Base-by-base conservation (phyloP, 2,329 filamentous ascomycete species). In the Lecanicillium sp. region DNA sequence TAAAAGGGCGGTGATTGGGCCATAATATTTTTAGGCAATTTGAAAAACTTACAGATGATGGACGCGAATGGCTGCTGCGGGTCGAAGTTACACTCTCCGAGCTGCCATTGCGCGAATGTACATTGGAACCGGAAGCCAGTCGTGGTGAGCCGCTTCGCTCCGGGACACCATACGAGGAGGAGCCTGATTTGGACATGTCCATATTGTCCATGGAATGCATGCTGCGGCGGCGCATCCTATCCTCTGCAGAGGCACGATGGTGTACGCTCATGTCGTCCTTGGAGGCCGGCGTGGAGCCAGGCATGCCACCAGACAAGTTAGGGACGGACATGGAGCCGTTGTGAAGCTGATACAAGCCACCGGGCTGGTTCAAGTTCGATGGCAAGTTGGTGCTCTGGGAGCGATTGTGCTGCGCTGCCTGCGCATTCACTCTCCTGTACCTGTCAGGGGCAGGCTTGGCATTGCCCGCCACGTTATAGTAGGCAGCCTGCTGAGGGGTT, bases 191-290 rank as follows among this genome's bases (percentile, higher is more conserved):
- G 3, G 27, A 8, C 18, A 18, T 29, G 7, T 58, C 35, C 25
- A 18, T 10, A 12, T 25, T 34, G 5, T 77, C 71, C 44, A 74
- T 60, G 14, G 78, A 82, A 48, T 86, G 86, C 65, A 94, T 76
- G 62, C 88, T 96, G 48, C 88, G 79, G 55, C 88, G 79, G 50
- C 88, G 75, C 61, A 88, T 84, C 54, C 86, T 75, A 27, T 83
- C 72, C 19, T 90, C 87, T 14, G 75, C 61, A n/a, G 64, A 57
- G 18, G 68, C 58, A 40, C 71, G 68, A 41, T 69, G 77, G 51
- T 71, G 68, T 43, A 87, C 54, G 40, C 79, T 74, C 55, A 80
- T 77, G 50, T 92, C 86, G 58, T 94, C 87, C 34, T 74, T 72
- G 49, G 71, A 61, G 7, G 59, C 52, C 3, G 78, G 51, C 22